These are phyloP conservation scores for Lachancea kluyveri DNA, from an alignment of 805 yeast genomes.

Conservation along the genomic window DNA sequence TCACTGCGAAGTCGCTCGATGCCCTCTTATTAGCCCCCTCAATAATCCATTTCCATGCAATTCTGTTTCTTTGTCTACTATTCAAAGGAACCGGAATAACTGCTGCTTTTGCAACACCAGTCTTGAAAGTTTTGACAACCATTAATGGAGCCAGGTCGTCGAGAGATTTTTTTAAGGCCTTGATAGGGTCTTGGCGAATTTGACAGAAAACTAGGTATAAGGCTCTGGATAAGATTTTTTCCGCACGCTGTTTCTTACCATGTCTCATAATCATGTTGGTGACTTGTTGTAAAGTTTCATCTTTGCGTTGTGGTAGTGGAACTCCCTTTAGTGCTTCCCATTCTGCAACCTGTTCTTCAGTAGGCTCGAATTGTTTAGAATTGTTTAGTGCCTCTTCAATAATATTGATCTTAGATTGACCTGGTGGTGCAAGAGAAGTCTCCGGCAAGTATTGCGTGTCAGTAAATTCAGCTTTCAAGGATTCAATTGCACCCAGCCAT, in stretches of 20 bases:
- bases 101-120: slow-evolving; percentile 79
- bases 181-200: slow-evolving; percentile 74
- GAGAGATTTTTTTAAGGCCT: slow-evolving; percentile 62
- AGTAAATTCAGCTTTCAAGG: slow-evolving; percentile 34
- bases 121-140: slow-evolving; percentile 66
- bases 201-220: slow-evolving; percentile 58
- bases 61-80: slow-evolving; percentile 75
- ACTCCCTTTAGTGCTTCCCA: slow-evolving; percentile 41
- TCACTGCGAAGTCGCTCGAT: slow-evolving; percentile 74
- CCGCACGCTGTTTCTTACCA: slow-evolving; percentile 81
- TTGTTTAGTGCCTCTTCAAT: slow-evolving; percentile 22
- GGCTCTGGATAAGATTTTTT: slow-evolving; percentile 66
- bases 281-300: slow-evolving; percentile 70
- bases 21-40: slow-evolving; percentile 78
- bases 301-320: slow-evolving; percentile 55
- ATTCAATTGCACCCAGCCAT: slow-evolving; percentile 37
- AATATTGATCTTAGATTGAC: slow-evolving; percentile 31
- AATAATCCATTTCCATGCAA: slow-evolving; percentile 85
- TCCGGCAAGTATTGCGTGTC: slow-evolving; percentile 35
- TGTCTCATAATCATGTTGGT: slow-evolving; percentile 87
- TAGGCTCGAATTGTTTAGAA: slow-evolving; percentile 43
- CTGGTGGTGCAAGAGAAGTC: slow-evolving; percentile 37
- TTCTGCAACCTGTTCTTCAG: slow-evolving; percentile 58
- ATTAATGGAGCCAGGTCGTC: slow-evolving; percentile 84
- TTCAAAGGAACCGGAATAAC: slow-evolving; percentile 79